These are phyloP conservation scores for Kluyveromyces lactis DNA, from an alignment of 805 yeast species.

Conservation along the genomic window DNA sequence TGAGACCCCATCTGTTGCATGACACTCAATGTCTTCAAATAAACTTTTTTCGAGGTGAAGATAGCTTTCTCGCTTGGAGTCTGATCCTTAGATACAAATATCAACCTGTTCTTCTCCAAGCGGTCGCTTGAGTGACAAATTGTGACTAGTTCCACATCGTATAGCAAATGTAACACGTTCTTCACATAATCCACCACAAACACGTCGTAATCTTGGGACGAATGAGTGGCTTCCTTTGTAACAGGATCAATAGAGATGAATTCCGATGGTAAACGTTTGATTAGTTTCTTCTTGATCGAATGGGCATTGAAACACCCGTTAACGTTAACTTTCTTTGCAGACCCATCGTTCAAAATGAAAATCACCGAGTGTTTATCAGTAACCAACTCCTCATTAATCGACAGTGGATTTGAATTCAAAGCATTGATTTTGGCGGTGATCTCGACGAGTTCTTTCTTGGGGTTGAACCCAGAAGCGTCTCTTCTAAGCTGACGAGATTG, in stretches of 20 bases:
- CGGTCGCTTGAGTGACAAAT: slow-evolving; percentile 72
- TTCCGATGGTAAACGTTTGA: slow-evolving; percentile 40
- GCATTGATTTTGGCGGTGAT: slow-evolving; percentile 18
- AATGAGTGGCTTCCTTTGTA: slow-evolving; percentile 21
- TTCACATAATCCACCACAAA: slow-evolving; percentile 44
- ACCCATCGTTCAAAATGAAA: slow-evolving; percentile 69
- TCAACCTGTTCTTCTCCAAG: slow-evolving; percentile 56
- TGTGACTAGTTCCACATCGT: slow-evolving; percentile 74
- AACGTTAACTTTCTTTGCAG: slow-evolving; percentile 57
- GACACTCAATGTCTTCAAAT: slow-evolving; percentile 24
- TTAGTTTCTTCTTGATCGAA: slow-evolving; percentile 61
- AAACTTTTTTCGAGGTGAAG: slow-evolving; percentile 42
- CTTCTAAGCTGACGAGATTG: slow-evolving; percentile 40
- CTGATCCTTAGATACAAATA: slow-evolving; percentile 57
- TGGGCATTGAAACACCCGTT: slow-evolving; percentile 76
- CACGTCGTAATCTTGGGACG: slow-evolving; percentile 43
- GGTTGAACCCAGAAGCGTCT: slow-evolving; percentile 10
- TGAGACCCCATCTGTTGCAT: slow-evolving; percentile 11
- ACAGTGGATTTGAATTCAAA: slow-evolving; percentile 13
- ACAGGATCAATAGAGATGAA: slow-evolving; percentile 11
- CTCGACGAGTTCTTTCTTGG: slow-evolving; percentile 12
- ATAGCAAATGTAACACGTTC: slow-evolving; percentile 39
- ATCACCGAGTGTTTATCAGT: slow-evolving; percentile 42
- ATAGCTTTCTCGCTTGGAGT: slow-evolving; percentile 56
- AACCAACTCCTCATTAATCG: slow-evolving; percentile 23